Evolutionary conservation across 306 rosid species (phyloP).

Genomic region (Chamaecrista fasciculata): DNA sequence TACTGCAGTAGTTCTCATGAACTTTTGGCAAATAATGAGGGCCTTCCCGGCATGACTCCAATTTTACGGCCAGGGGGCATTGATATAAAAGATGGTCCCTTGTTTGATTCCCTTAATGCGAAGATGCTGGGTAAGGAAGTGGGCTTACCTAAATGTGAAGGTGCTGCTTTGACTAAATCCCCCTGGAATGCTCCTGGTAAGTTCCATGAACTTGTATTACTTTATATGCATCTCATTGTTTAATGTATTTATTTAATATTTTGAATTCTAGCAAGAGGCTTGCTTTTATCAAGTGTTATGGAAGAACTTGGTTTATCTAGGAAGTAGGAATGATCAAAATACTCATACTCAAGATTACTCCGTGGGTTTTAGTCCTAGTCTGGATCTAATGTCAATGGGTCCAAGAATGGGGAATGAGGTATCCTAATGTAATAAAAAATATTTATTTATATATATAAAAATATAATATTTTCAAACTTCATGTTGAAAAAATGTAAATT

Average conservation of each 20-base stretch:
- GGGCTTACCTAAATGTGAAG: constrained; percentile 88
- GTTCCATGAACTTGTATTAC: constrained; percentile 13
- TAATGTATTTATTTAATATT: constrained; percentile 9
- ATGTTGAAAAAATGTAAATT: no score
- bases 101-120: constrained; percentile 78
- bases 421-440: no score
- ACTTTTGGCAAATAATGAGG: constrained; percentile 76
- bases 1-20: constrained; percentile 79
- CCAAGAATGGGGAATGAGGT: no score
- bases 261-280: constrained; percentile 16
- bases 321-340: no score
- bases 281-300: constrained; percentile 16
- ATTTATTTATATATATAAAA: no score
- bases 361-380: no score
- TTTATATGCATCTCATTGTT: constrained; percentile 1
- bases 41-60: constrained; percentile 82
- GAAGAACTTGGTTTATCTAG: neutral
- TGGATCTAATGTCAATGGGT: no score
- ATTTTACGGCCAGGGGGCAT: constrained; percentile 90
- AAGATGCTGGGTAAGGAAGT: constrained; percentile 82
- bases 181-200: constrained; percentile 96
- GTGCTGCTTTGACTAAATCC: constrained; percentile 89
- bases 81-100: constrained; percentile 75
- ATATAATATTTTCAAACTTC: no score
- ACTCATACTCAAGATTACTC: no score